phyloP scores from a whole-genome alignment of 208 protist species.

The Vickermania ingenoplastis region DNA sequence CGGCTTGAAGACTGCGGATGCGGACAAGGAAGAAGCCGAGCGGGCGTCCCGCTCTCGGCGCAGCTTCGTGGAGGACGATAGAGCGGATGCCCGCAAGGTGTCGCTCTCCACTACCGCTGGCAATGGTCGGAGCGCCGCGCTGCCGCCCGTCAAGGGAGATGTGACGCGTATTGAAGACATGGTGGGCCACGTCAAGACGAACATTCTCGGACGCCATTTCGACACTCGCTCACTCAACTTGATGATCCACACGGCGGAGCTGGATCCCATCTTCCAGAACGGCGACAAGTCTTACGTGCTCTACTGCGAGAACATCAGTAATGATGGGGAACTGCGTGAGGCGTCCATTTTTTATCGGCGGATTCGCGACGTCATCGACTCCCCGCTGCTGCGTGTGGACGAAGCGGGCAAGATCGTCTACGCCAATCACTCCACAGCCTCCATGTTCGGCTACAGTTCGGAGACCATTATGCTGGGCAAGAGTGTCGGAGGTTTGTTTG shows the following conservation, averaged over 20 bases:
- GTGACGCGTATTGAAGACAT: slow-evolving; percentile 1
- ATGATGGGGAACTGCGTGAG: background rate
- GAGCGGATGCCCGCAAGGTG: background rate
- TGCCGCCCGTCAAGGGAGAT: slow-evolving; percentile 3
- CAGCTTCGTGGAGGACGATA: background rate
- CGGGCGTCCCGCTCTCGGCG: background rate
- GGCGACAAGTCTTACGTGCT: slow-evolving; percentile 7
- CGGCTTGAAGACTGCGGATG: background rate
- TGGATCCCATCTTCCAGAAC: background rate
- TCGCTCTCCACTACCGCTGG: background rate
- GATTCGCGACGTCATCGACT: slow-evolving; percentile 2
- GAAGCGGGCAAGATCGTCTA: slow-evolving; percentile 3
- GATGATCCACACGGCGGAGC: slow-evolving; percentile 1
- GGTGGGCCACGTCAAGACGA: background rate
- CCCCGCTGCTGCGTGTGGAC: slow-evolving; percentile 8
- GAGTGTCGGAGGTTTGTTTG: slow-evolving; percentile 13
- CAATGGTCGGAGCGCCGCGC: background rate
- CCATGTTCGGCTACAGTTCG: slow-evolving; percentile 12
- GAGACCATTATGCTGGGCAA: slow-evolving; percentile 7
- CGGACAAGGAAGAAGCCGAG: background rate
- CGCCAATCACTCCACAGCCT: slow-evolving; percentile 3
- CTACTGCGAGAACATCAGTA: slow-evolving; percentile 10
- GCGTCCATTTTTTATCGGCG: slow-evolving; percentile 1
- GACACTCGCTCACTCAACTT: slow-evolving; percentile 5
- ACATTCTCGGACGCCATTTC: slow-evolving; percentile 1